phyloP scores from a whole-genome alignment of 148 eudicot genomes.

The Rhododendron griersonianum region DNA sequence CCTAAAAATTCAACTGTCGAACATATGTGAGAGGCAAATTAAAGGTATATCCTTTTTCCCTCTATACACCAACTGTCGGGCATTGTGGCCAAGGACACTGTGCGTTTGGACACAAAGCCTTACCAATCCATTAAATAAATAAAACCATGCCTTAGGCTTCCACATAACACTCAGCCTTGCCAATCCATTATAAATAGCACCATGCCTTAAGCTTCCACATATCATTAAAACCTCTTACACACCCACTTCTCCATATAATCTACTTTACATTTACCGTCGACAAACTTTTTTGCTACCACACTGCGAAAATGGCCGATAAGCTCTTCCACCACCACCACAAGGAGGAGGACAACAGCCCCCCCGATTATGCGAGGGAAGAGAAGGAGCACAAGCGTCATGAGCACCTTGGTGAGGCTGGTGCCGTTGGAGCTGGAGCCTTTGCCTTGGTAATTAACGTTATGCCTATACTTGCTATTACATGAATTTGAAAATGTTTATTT shows the following conservation, averaged over 20 bases:
- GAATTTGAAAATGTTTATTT: too few relatives aligned
- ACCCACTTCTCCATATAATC: neutral
- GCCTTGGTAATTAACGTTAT: constrained; percentile 30
- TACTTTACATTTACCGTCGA: neutral
- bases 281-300: neutral
- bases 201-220: neutral
- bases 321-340: too few relatives aligned
- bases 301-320: neutral
- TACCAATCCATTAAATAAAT: too few relatives aligned
- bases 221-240: neutral
- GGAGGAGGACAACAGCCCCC: neutral
- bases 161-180: neutral
- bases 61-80: neutral
- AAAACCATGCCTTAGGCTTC: too few relatives aligned
- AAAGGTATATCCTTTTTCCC: neutral
- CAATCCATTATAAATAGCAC: neutral
- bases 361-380: constrained; percentile 23
- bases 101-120: too few relatives aligned
- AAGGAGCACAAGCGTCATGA: constrained; percentile 36
- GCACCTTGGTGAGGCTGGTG: constrained; percentile 28
- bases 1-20: neutral
- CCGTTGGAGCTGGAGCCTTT: constrained; percentile 40
- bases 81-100: too few relatives aligned
- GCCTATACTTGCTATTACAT: neutral
- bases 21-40: neutral